Percentiles rank a stretch among this genome's conserved stretches.
phyloP scores from a whole-genome alignment of 1,284 basidiomycete species.

The Cutaneotrichosporon mucoides region DNA sequence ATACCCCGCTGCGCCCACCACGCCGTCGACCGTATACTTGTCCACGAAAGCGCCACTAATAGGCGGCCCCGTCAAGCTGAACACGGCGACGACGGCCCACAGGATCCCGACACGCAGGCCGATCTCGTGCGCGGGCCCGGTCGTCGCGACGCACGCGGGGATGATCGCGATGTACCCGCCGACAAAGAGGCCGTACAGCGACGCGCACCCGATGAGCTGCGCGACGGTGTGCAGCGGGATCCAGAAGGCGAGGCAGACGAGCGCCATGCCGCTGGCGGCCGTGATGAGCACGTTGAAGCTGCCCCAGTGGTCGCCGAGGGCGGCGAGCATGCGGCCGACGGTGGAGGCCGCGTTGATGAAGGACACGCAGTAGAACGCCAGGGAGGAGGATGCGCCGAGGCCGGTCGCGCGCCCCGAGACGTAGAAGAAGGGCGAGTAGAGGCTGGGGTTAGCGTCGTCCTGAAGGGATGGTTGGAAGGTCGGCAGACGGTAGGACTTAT shows the following conservation, averaged over 20 bases:
- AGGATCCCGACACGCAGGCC: constrained; percentile 30
- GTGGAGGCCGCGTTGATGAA: constrained; percentile 37
- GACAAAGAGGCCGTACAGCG: constrained; percentile 42
- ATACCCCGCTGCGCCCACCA: too few species aligned
- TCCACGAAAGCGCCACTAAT: constrained; percentile 31
- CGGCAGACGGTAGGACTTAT: too few species aligned
- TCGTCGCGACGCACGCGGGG: constrained; percentile 25
- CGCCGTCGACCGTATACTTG: neutral
- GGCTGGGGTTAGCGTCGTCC: constrained; percentile 18
- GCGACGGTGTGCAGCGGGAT: constrained; percentile 19
- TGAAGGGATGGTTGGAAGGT: too few species aligned
- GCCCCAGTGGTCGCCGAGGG: constrained; percentile 13
- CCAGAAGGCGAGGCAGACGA: constrained; percentile 28
- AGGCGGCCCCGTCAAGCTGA: constrained; percentile 38
- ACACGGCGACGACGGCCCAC: constrained; percentile 24
- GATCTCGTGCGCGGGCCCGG: constrained; percentile 25
- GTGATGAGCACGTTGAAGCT: constrained; percentile 37
- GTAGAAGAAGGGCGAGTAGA: constrained; percentile 40
- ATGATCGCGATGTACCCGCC: constrained; percentile 30
- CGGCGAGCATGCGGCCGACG: constrained; percentile 20
- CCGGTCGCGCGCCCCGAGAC: constrained; percentile 29
- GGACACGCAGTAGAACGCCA: constrained; percentile 30
- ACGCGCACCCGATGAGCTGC: constrained; percentile 38
- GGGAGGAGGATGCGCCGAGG: constrained; percentile 31
- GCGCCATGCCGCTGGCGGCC: constrained; percentile 18